Base-by-base conservation (phyloP, 768 basidiomycete species). In the Termitomyces sp. region DNA sequence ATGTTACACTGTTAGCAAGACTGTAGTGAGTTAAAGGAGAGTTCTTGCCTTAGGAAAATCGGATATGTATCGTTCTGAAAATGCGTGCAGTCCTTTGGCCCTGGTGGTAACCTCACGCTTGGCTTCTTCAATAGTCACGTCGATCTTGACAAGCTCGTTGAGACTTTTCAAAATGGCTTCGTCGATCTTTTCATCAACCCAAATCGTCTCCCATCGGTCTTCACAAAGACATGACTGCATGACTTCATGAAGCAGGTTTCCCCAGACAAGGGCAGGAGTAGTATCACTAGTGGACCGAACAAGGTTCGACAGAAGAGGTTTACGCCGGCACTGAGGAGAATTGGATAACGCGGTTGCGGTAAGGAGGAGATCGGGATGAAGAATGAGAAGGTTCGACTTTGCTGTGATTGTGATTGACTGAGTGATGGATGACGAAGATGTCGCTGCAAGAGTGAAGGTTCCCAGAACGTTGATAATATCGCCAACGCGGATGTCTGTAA, bases 241-340 rank as follows among this genome's bases (percentile, higher is more conserved):
- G 34, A 98, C 86, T 62, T 93, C 87, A 64, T 99, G 97, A 5
- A 97, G 80, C 71, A 98, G 85, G 63, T 89, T 97, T 37, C 97
- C 97, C 85, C 94, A 98, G 0, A 96, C 77, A 11, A 92, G 76
- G 5, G 87, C 77, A 2, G 89, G 86, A 0, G 86, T 83, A 14
- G 74, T 72, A 58, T 87, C 85, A 6, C 80, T 82, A 0, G 78
- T 73, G 0, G 84, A 80, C 38, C 82, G 84, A 42, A 88, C 71
- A 51, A 87, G 75, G 42, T 77, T 73, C 41, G 83, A 84, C 31
- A 99, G 74, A n/a, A 98, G 77, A 0, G 96, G 92, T 70, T 89
- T 92, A 10, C 97, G 87, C 21, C 83, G 73, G 69, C 97, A 99
- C 63, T 87, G 84, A 1, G 90, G 78, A 0, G 94, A 85, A 54